phyloP scores from a whole-genome alignment of 2,329 filamentous ascomycete genomes.

The Fusarium caatingaense region DNA sequence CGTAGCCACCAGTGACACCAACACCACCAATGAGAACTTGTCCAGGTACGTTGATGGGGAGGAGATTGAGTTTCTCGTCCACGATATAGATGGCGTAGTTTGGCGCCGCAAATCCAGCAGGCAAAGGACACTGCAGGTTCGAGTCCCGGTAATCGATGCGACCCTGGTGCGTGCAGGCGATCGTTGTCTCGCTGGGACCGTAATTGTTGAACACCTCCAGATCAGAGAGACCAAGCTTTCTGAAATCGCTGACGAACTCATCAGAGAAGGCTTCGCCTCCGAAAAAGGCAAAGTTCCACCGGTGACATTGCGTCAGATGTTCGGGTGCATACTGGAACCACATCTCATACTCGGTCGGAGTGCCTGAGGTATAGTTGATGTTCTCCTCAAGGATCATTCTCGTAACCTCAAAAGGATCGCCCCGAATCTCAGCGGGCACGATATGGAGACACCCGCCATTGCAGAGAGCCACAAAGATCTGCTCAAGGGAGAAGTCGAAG shows the following conservation, averaged over 20 bases:
- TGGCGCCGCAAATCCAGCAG: not conserved
- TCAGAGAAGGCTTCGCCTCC: conserved; percentile 32
- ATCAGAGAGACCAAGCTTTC: not conserved
- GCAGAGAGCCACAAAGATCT: conserved; percentile 13
- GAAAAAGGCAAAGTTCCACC: conserved; percentile 23
- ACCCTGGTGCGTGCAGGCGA: not conserved
- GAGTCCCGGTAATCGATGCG: not conserved
- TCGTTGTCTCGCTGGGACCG: conserved; percentile 46
- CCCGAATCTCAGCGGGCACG: not conserved
- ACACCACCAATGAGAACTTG: conserved; percentile 15
- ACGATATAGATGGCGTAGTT: not conserved
- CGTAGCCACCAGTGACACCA: conserved; percentile 16
- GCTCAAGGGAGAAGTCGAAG: conserved; percentile 24
- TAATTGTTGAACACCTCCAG: conserved; percentile 40
- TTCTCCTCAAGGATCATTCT: conserved; percentile 7
- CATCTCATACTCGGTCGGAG: conserved; percentile 17
- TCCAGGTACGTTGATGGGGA: not conserved
- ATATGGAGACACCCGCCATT: conserved; percentile 23
- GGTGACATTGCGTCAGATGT: not conserved
- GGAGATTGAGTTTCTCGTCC: not conserved
- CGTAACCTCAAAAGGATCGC: conserved; percentile 5
- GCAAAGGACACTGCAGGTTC: not conserved
- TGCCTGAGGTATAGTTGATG: conserved; percentile 16
- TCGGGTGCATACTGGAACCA: conserved; percentile 12
- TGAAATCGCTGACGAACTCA: conserved; percentile 6